Conservation (phyloP, 1,284 basidiomycete species). For the Boletus mariae region DNA sequence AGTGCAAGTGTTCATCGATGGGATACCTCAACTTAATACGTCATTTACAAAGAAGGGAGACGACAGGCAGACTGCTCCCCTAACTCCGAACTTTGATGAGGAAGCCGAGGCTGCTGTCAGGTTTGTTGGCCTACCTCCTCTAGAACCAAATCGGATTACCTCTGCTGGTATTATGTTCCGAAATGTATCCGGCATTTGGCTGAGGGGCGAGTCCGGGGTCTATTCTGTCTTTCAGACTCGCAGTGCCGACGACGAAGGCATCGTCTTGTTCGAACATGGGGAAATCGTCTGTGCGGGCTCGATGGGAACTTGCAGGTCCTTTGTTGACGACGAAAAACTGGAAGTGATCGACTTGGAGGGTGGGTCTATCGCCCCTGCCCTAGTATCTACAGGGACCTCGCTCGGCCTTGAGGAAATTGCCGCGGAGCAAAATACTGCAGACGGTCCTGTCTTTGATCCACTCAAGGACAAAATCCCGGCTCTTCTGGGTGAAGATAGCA, state of each 20-base stretch:
- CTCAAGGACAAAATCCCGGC: constrained; percentile 42
- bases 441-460: constrained; percentile 58
- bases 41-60: constrained; percentile 46
- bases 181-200: constrained; percentile 38
- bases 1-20: constrained; percentile 68
- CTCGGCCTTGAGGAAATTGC: constrained; percentile 62
- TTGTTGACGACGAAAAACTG: constrained; percentile 6
- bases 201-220: constrained; percentile 21
- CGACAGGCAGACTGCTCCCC: constrained; percentile 48
- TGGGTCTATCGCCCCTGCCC: constrained; percentile 46
- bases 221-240: constrained; percentile 18
- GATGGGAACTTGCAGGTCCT: constrained; percentile 18
- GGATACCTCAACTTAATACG: constrained; percentile 52
- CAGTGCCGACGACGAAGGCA: constrained; percentile 13
- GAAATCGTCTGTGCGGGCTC: constrained; percentile 31
- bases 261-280: constrained; percentile 34
- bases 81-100: constrained; percentile 59
- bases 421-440: constrained; percentile 61
- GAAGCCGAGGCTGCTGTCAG: constrained; percentile 52
- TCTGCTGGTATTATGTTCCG: constrained; percentile 37
- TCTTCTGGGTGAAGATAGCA: constrained; percentile 49
- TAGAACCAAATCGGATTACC: constrained; percentile 36
- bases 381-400: constrained; percentile 56
- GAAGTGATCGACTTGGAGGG: constrained; percentile 38
- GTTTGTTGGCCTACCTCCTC: constrained; percentile 64